phyloP scores from a whole-genome alignment of 1,139 yeast genomes.

The Diutina pseudorugosa region DNA sequence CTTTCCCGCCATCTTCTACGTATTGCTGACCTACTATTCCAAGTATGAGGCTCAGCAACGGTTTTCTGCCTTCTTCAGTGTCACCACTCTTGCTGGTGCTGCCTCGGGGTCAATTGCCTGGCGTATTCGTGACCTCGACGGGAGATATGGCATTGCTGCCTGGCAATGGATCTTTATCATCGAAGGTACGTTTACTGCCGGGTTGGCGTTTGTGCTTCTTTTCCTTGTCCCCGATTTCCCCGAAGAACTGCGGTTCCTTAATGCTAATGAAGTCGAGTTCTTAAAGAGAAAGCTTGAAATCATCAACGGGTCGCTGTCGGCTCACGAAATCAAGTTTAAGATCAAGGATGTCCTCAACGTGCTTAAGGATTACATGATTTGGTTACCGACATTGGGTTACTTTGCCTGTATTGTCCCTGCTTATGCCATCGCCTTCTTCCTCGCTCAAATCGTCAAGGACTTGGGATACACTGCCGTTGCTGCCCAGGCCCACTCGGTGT shows the following conservation, averaged over 20 bases:
- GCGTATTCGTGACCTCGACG: constrained; percentile 1
- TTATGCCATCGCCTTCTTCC: constrained; percentile 62
- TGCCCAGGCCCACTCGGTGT: constrained; percentile 57
- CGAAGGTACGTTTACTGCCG: constrained; percentile 3
- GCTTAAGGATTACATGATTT: constrained; percentile 19
- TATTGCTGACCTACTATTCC: constrained; percentile 3
- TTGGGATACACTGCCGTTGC: constrained; percentile 48
- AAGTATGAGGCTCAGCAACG: constrained; percentile 3
- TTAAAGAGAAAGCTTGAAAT: not conserved
- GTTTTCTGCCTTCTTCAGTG: not conserved
- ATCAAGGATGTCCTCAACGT: not conserved
- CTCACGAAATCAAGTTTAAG: not conserved
- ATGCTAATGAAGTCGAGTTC: not conserved
- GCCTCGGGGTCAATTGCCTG: constrained; percentile 1
- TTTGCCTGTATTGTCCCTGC: constrained; percentile 56
- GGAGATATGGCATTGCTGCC: not conserved
- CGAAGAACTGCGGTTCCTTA: not conserved
- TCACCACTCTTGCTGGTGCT: constrained; percentile 1
- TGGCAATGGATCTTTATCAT: constrained; percentile 4
- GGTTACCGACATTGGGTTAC: constrained; percentile 48
- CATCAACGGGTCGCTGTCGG: constrained; percentile 1
- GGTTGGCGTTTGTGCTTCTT: constrained; percentile 1
- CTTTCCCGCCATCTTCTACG: constrained; percentile 1
- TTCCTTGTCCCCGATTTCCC: constrained; percentile 1
- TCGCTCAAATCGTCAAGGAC: constrained; percentile 48